phyloP scores from a whole-genome alignment of 768 basidiomycete genomes.

The Boletus reticulatus region DNA sequence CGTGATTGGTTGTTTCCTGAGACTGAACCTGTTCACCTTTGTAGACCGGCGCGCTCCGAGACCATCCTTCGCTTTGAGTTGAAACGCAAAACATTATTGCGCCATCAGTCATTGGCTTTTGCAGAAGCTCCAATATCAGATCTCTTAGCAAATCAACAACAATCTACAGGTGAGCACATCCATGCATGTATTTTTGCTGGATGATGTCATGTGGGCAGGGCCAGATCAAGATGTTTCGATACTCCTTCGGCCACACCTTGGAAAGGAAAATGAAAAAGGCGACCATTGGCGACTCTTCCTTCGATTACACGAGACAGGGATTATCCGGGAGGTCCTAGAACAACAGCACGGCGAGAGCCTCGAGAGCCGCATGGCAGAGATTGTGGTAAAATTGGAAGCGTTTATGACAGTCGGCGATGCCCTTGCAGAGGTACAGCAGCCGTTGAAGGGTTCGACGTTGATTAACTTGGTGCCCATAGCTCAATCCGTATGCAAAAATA shows the following conservation, averaged over 20 bases:
- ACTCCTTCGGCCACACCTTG: conserved; percentile 12
- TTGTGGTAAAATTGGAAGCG: conserved; percentile 23
- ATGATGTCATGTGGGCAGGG: conserved; percentile 3
- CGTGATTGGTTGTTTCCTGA: too few relatives aligned
- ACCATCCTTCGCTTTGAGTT: conserved; percentile 25
- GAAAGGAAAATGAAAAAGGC: background rate
- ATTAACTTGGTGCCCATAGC: conserved; percentile 3
- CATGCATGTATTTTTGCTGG: background rate
- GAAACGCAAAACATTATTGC: conserved; percentile 18
- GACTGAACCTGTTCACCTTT: too few relatives aligned
- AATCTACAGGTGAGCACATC: conserved; percentile 6
- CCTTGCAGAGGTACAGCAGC: conserved; percentile 17
- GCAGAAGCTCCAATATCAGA: conserved; percentile 17
- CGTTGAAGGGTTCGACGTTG: background rate
- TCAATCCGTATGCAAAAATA: conserved; percentile 26
- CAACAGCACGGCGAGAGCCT: conserved; percentile 2
- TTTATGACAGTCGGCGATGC: conserved; percentile 25
- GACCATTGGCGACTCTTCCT: conserved; percentile 22
- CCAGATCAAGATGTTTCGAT: conserved; percentile 12
- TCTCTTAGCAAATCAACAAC: conserved; percentile 9
- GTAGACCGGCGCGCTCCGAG: conserved; percentile 15
- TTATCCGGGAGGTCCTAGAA: background rate
- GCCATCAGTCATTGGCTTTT: conserved; percentile 14
- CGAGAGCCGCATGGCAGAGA: conserved; percentile 17
- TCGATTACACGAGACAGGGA: conserved; percentile 13